These are phyloP conservation scores for Penstemon newberryi DNA, from an alignment of 257 asterid genomes.

Conservation along the genomic window DNA sequence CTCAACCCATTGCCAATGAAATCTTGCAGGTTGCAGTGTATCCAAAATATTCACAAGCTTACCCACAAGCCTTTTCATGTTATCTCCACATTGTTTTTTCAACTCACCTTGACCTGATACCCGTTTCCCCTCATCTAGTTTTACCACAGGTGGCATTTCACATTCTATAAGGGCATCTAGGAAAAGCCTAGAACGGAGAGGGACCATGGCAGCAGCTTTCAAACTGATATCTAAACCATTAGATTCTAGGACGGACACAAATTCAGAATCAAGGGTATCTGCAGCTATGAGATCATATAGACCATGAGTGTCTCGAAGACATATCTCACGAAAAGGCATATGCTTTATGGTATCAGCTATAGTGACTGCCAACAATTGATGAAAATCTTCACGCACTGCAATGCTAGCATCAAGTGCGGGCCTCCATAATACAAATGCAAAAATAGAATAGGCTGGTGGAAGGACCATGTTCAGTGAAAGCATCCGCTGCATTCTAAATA, in stretches of 20 bases:
- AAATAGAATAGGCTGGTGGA: constrained; percentile 87
- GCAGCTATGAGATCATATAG: constrained; percentile 68
- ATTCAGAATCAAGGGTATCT: constrained; percentile 79
- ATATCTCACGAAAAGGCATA: constrained; percentile 87
- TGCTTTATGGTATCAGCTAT: constrained; percentile 83
- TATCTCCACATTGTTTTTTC: constrained; percentile 62
- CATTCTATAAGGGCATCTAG: constrained; percentile 85
- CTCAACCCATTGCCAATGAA: constrained; percentile 99
- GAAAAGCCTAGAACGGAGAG: constrained; percentile 93
- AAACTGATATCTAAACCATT: constrained; percentile 56
- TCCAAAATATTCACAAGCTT: constrained; percentile 81
- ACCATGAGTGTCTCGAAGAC: constrained; percentile 80
- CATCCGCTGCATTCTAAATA: constrained; percentile 82
- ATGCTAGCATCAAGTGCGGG: constrained; percentile 57
- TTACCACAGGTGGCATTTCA: constrained; percentile 55
- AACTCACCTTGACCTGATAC: constrained; percentile 56
- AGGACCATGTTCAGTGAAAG: constrained; percentile 70
- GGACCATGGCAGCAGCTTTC: constrained; percentile 80
- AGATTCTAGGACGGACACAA: constrained; percentile 72
- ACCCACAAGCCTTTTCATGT: constrained; percentile 62
- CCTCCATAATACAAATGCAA: constrained; percentile 83
- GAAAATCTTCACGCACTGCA: constrained; percentile 77
- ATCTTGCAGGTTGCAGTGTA: constrained; percentile 92
- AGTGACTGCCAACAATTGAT: constrained; percentile 53
- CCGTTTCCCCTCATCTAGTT: constrained; percentile 58